Conservation (phyloP, 306 rosid species). For the Pyrus pyrifolia region DNA sequence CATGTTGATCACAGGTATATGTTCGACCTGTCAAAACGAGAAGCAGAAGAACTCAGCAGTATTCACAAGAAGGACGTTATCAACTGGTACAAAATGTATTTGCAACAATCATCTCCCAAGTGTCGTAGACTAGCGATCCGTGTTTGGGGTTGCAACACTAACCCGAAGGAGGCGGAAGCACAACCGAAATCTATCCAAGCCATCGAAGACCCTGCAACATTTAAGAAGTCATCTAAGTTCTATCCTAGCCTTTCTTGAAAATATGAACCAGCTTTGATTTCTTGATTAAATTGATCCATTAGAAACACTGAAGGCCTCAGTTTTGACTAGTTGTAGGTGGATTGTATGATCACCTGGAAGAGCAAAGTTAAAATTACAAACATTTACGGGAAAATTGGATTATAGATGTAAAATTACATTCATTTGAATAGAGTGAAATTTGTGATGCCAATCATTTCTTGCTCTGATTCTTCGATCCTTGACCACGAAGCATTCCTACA, state of each 20-base stretch:
- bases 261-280: background rate
- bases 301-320: background rate
- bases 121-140: conserved; percentile 68
- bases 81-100: conserved; percentile 65
- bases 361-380: background rate
- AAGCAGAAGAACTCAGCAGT: conserved; percentile 63
- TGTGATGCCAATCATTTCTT: background rate
- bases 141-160: conserved; percentile 86
- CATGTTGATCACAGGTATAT: conserved; percentile 51
- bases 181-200: conserved; percentile 26
- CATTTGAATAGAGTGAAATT: background rate
- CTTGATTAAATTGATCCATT: background rate
- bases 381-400: background rate
- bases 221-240: conserved; percentile 57
- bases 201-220: conserved; percentile 49
- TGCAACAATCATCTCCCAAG: conserved; percentile 57
- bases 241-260: conserved; percentile 54
- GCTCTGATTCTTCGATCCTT: background rate
- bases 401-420: background rate
- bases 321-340: conserved; percentile 6
- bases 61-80: conserved; percentile 59
- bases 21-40: conserved; percentile 64
- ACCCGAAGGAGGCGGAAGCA: conserved; percentile 46
- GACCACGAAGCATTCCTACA: background rate
- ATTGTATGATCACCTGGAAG: background rate